Base-by-base conservation (phyloP, 202 grass and related monocot species). In the Carex sylvatica region DNA sequence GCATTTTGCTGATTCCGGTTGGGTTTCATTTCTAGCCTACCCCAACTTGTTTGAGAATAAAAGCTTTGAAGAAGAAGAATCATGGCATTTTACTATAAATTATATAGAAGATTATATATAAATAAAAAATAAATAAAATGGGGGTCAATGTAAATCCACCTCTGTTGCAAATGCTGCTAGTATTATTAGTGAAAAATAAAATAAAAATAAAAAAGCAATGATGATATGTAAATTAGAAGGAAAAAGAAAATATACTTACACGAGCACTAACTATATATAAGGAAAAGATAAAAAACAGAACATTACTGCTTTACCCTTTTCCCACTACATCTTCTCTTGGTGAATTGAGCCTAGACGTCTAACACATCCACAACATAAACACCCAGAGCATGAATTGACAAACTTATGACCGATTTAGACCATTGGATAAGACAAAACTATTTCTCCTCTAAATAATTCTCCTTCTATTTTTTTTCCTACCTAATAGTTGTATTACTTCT, bases 281-380 rank as follows among this genome's bases (percentile, higher is more conserved):
- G n/a, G 38, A 46, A 70, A 70, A 70, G 2, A 66, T 66, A 33
- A 28, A 28, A 73, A 51, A 76, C 7, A 76, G 0, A 76, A 58
- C 26, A 76, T 76, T 16, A 77, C 16, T 3, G 3, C 49, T 56
- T 36, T 10, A 52, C 73, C 73, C 51, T 56, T 76, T 56, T 33
- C 47, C 72, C 24, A 55, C 15, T 35, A 69, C 6, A 76, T 76
- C 2, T 56, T 52, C 70, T 28, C 19, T 19, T 53, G 1, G 16
- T 46, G 18, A 58, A 77, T 77, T 36, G 35, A 77, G 9, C 5
- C 51, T 35, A 77, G 26, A 19, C 28, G 33, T 58, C 49, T 61
- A 90, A 69, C 18, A 86, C 67, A 82, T 35, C 72, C 19, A 63
- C 18, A 82, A 28, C 44, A 78, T 14, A 84, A 82, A 53, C 65